phyloP scores from a whole-genome alignment of 2,329 filamentous ascomycete species.

The Didymella pomorum region DNA sequence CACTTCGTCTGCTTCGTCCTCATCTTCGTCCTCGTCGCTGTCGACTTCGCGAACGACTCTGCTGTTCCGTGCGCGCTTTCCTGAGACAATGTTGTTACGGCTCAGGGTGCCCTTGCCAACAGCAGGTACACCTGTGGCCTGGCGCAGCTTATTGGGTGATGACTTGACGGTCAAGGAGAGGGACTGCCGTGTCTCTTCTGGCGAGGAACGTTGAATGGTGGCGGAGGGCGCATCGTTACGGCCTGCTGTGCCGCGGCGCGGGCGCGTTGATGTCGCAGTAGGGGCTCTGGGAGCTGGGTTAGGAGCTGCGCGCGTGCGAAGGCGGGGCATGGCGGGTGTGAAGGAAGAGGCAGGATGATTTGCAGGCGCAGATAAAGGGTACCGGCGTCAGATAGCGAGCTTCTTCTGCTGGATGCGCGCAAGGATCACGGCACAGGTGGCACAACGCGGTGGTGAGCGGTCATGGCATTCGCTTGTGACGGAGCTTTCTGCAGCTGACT shows the following conservation, averaged over 20 bases:
- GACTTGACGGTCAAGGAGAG: constrained; percentile 61
- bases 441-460: constrained; percentile 32
- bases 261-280: constrained; percentile 48
- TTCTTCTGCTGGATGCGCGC: constrained; percentile 18
- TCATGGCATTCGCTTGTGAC: constrained; percentile 23
- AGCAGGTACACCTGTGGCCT: constrained; percentile 53
- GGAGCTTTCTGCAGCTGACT: constrained; percentile 16
- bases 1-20: constrained; percentile 50
- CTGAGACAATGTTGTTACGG: constrained; percentile 47
- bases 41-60: constrained; percentile 52
- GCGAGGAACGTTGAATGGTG: constrained; percentile 51
- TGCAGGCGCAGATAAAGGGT: constrained; percentile 9
- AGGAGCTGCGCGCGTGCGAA: constrained; percentile 48
- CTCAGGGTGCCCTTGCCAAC: constrained; percentile 42
- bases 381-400: constrained; percentile 30
- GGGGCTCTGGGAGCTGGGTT: constrained; percentile 48
- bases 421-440: constrained; percentile 32
- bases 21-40: constrained; percentile 53
- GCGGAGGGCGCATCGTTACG: constrained; percentile 41
- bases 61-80: constrained; percentile 51
- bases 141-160: constrained; percentile 58
- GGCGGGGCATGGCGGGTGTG: constrained; percentile 45
- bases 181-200: constrained; percentile 54
- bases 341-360: constrained; percentile 1
- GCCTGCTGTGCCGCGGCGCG: constrained; percentile 48